A percentile compares a stretch with the other conserved stretches of the same genome.
Evolutionary conservation across 1,284 basidiomycete species (phyloP).

Genomic region (Gastroboletus turbinatus): DNA sequence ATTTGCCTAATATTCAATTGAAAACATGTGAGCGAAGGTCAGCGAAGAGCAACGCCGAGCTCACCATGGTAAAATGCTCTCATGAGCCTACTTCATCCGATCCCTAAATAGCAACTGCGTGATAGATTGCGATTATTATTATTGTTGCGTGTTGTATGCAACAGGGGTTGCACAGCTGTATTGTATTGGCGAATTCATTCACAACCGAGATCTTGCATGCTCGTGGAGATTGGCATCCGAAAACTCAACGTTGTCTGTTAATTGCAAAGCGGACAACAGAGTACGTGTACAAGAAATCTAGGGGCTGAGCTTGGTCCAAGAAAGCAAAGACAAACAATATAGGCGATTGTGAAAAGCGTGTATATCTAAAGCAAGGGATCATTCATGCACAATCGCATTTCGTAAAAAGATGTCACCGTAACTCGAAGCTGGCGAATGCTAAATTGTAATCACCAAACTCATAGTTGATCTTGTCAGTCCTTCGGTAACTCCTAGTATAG

Average conservation of each 20-base stretch:
- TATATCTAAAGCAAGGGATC: slow-evolving; percentile 25
- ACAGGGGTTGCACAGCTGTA: slow-evolving; percentile 1
- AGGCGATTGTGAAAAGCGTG: slow-evolving; percentile 15
- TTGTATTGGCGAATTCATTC: background rate
- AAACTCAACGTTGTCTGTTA: slow-evolving; percentile 17
- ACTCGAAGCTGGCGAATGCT: slow-evolving; percentile 88
- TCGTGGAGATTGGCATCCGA: slow-evolving; percentile 6
- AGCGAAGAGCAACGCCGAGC: slow-evolving; percentile 14
- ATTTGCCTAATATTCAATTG: slow-evolving; percentile 9
- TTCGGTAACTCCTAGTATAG: slow-evolving; percentile 45
- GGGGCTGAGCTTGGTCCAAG: slow-evolving; percentile 4
- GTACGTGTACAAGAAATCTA: slow-evolving; percentile 22
- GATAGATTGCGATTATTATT: slow-evolving; percentile 18
- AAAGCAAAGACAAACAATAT: slow-evolving; percentile 20
- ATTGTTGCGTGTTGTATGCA: slow-evolving; percentile 6
- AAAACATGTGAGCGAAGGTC: slow-evolving; percentile 19
- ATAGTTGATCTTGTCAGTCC: slow-evolving; percentile 97
- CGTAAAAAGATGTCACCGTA: slow-evolving; percentile 32
- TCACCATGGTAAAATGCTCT: slow-evolving; percentile 20
- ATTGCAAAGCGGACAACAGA: slow-evolving; percentile 21
- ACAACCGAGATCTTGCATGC: slow-evolving; percentile 1
- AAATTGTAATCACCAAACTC: slow-evolving; percentile 96
- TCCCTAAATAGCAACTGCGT: slow-evolving; percentile 18
- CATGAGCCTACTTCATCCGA: slow-evolving; percentile 12
- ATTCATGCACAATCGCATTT: slow-evolving; percentile 13